These are phyloP conservation scores for Verruconis gallopava DNA, from an alignment of 2,329 filamentous ascomycete genomes.

Conservation along the genomic window DNA sequence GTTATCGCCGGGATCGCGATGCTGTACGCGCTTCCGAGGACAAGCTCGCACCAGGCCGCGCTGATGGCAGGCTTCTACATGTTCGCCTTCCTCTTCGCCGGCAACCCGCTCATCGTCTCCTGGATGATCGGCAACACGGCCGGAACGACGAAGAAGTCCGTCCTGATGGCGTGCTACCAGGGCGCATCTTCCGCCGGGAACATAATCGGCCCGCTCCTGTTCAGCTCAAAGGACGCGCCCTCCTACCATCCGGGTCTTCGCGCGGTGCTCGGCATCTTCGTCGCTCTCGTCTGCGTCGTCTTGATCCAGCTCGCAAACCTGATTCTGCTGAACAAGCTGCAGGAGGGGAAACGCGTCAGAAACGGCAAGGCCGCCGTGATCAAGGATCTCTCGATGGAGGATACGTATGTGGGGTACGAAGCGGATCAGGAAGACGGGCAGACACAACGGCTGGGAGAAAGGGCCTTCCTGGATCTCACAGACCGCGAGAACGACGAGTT, in stretches of 20 bases:
- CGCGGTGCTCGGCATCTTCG: slow-evolving; percentile 42
- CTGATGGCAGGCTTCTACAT: slow-evolving; percentile 52
- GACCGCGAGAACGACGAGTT: slow-evolving; percentile 57
- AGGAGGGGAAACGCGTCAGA: slow-evolving; percentile 40
- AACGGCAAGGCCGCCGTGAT: slow-evolving; percentile 50
- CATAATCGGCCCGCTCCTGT: slow-evolving; percentile 59
- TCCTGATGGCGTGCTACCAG: slow-evolving; percentile 51
- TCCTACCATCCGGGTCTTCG: slow-evolving; percentile 26
- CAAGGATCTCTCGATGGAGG: slow-evolving; percentile 48
- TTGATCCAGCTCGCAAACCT: slow-evolving; percentile 43
- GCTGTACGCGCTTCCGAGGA: slow-evolving; percentile 40
- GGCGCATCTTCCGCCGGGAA: slow-evolving; percentile 50
- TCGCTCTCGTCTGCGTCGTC: slow-evolving; percentile 40
- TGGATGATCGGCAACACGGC: slow-evolving; percentile 60
- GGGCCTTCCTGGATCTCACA: slow-evolving; percentile 47
- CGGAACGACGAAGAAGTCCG: slow-evolving; percentile 54
- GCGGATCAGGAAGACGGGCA: slow-evolving; percentile 8
- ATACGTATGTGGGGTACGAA: slow-evolving; percentile 27
- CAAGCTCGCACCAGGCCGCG: slow-evolving; percentile 28
- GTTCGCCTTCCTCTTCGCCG: slow-evolving; percentile 52
- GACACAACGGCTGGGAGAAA: slow-evolving; percentile 29
- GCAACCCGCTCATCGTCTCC: slow-evolving; percentile 51
- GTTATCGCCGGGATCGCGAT: slow-evolving; percentile 48
- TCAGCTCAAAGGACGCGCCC: slow-evolving; percentile 37
- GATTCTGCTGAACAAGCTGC: slow-evolving; percentile 42